Percentiles rank a stretch among this genome's conserved stretches.
These are phyloP conservation scores for Heterobasidion irregulare DNA, from an alignment of 1,284 basidiomycete genomes.

Conservation along the genomic window DNA sequence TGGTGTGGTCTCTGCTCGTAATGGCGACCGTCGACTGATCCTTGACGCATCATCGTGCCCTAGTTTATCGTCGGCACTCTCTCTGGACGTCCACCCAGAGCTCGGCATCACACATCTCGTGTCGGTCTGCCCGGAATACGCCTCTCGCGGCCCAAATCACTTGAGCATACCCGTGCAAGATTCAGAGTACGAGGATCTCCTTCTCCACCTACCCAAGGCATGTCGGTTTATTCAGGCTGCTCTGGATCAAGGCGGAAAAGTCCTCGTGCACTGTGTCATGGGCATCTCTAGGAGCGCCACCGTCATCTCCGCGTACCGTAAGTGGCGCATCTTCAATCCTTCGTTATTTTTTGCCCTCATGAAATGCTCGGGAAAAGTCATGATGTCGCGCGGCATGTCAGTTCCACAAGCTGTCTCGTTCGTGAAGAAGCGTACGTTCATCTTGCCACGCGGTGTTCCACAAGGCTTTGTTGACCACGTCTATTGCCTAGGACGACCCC, in stretches of 20 bases:
- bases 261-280: constrained; percentile 67
- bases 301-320: constrained; percentile 58
- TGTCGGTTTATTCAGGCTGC: constrained; percentile 49
- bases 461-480: too few species aligned
- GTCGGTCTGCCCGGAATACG: constrained; percentile 52
- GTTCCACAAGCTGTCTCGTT: constrained; percentile 35
- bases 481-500: constrained; percentile 34
- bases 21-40: neutral
- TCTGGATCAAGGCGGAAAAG: constrained; percentile 35
- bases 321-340: constrained; percentile 17
- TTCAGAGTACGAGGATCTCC: constrained; percentile 51
- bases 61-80: constrained; percentile 39
- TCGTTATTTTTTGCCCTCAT: neutral
- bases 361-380: constrained; percentile 29
- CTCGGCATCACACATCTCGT: constrained; percentile 49
- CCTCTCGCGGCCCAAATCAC: constrained; percentile 32
- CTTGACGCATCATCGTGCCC: neutral
- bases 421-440: constrained; percentile 37
- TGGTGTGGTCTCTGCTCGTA: neutral
- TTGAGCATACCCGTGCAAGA: constrained; percentile 46
- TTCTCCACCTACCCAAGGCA: constrained; percentile 43
- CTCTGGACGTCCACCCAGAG: constrained; percentile 26
- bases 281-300: constrained; percentile 42
- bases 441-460: constrained; percentile 2
- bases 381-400: constrained; percentile 37